These are phyloP conservation scores for Fusarium aywerte DNA, from an alignment of 2,329 filamentous ascomycete genomes.

Conservation along the genomic window DNA sequence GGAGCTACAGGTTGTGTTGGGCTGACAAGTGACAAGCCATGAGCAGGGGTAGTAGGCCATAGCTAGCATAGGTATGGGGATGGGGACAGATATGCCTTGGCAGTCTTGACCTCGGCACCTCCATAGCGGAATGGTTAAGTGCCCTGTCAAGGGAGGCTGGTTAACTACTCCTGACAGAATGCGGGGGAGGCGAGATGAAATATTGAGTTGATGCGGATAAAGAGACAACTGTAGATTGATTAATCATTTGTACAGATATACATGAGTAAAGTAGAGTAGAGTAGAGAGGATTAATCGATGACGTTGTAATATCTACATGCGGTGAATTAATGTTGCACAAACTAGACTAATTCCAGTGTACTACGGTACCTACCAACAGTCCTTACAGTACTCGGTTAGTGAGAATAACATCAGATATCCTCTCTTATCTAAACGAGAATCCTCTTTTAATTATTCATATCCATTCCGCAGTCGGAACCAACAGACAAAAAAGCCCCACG, in stretches of 20 bases:
- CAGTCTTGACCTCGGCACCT: conserved; percentile 3
- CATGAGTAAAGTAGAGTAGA: not conserved
- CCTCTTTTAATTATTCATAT: too few relatives aligned
- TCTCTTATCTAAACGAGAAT: conserved; percentile 10
- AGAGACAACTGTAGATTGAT: not conserved
- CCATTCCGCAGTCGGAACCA: conserved; percentile 4
- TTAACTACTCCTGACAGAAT: not conserved
- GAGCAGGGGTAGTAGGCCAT: not conserved
- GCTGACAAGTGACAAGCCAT: too few relatives aligned
- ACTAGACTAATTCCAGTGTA: too few relatives aligned
- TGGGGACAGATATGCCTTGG: not conserved
- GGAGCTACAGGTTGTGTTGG: not conserved
- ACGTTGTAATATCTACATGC: not conserved
- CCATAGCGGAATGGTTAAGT: conserved; percentile 5
- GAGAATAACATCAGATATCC: not conserved
- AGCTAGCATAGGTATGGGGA: too few relatives aligned
- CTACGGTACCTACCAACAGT: not conserved
- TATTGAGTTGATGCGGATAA: too few relatives aligned
- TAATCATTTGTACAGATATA: not conserved
- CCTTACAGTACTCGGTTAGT: too few relatives aligned
- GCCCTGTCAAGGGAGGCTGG: not conserved
- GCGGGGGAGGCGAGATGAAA: conserved; percentile 17
- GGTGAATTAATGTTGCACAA: not conserved
- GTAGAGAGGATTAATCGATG: not conserved
- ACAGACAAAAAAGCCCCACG: not conserved